Percentiles rank a stretch among this genome's conserved stretches.
Conservation (phyloP, 176 grass and related monocot species). For the Bonia amplexicaulis region DNA sequence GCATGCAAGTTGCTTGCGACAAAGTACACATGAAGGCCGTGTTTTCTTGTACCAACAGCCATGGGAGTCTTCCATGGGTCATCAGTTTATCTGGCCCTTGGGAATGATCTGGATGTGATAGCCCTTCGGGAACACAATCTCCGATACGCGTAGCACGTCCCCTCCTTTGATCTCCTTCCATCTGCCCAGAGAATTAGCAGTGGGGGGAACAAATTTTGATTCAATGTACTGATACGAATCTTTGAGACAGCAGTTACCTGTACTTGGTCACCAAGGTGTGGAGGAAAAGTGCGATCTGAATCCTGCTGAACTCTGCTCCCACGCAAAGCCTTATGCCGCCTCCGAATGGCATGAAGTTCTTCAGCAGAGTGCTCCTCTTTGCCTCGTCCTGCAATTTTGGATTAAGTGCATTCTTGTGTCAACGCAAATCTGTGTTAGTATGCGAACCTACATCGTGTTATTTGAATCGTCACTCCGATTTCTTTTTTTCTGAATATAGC, state of each 20-base stretch:
- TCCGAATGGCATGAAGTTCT: conserved; percentile 19
- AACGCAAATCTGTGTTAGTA: too few relatives aligned
- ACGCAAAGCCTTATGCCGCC: conserved; percentile 5
- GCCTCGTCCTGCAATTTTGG: not conserved
- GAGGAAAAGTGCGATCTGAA: conserved; percentile 7
- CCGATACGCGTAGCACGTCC: not conserved
- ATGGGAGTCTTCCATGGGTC: too few relatives aligned
- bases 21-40: too few relatives aligned
- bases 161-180: conserved; percentile 30
- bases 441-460: too few relatives aligned
- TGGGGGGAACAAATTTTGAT: too few relatives aligned
- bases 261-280: conserved; percentile 24
- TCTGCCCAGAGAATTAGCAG: not conserved
- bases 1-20: too few relatives aligned
- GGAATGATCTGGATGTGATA: conserved; percentile 4
- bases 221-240: too few relatives aligned
- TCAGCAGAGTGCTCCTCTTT: not conserved
- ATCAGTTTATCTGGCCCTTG: not conserved
- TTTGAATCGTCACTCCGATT: too few relatives aligned
- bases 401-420: too few relatives aligned
- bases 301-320: conserved; percentile 2
- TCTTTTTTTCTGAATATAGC: too few relatives aligned
- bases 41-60: too few relatives aligned
- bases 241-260: not conserved
- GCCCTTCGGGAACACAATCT: conserved; percentile 3